Conservation (phyloP, 768 basidiomycete species). For the Mycena belliarum region DNA sequence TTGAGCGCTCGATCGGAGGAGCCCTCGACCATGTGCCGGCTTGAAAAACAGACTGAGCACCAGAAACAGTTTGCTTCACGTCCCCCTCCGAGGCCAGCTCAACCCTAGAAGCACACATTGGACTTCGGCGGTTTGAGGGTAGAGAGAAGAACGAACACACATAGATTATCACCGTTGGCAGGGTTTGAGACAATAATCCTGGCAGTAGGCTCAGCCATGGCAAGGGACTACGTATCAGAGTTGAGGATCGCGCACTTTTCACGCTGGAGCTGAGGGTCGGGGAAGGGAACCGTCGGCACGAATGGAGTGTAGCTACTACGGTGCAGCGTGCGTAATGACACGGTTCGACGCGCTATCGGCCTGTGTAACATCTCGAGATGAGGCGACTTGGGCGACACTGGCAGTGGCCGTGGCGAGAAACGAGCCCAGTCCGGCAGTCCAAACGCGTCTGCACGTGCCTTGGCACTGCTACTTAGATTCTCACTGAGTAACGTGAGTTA, state of each 20-base stretch:
- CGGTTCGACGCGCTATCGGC: conserved; percentile 1
- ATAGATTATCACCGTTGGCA: conserved; percentile 62
- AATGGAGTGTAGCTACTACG: conserved; percentile 11
- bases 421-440: too few species aligned
- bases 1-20: conserved; percentile 58
- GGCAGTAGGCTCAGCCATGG: conserved; percentile 25
- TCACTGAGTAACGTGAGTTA: too few species aligned
- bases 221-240: too few species aligned
- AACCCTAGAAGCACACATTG: conserved; percentile 46
- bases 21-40: conserved; percentile 75
- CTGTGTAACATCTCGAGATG: neutral
- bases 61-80: conserved; percentile 51
- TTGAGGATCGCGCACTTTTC: conserved; percentile 1
- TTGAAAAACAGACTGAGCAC: conserved; percentile 59
- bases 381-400: too few species aligned
- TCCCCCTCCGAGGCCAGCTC: conserved; percentile 50
- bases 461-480: too few species aligned
- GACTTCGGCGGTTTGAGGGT: neutral
- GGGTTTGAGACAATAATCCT: conserved; percentile 60
- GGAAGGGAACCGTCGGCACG: conserved; percentile 10
- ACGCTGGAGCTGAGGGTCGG: conserved; percentile 15
- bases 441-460: too few species aligned
- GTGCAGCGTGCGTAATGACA: conserved; percentile 1
- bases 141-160: conserved; percentile 44
- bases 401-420: too few species aligned